phyloP scores from a whole-genome alignment of 345 rosid genomes.

The Litchi chinensis region DNA sequence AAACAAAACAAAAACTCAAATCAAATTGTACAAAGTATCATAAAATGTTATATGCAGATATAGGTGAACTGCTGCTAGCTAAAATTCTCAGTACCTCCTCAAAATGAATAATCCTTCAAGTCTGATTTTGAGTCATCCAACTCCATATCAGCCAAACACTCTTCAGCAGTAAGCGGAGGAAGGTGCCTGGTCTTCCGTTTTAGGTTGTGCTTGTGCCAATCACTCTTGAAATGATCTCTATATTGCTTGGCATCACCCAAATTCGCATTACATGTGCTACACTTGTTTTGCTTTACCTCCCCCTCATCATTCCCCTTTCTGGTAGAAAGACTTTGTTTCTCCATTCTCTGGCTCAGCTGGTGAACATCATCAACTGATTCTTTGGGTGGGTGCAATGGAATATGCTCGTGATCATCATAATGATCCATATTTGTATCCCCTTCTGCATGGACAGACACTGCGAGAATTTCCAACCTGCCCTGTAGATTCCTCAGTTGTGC shows the following conservation, averaged over 20 bases:
- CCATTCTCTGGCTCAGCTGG: constrained; percentile 55
- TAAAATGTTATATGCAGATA: background rate
- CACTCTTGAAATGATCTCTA: constrained; percentile 91
- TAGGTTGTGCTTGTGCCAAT: constrained; percentile 96
- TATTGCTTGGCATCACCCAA: constrained; percentile 81
- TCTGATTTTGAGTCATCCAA: constrained; percentile 68
- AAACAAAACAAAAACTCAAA: background rate
- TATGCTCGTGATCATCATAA: constrained; percentile 71
- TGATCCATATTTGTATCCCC: constrained; percentile 84
- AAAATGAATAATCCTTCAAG: constrained; percentile 92
- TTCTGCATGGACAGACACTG: constrained; percentile 85
- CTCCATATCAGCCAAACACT: constrained; percentile 74
- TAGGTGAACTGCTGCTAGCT: background rate
- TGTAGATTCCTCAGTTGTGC: constrained; percentile 72
- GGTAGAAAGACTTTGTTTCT: constrained; percentile 54
- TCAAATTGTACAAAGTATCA: background rate
- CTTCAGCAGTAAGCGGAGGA: constrained; percentile 77
- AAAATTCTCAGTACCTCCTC: constrained; percentile 23
- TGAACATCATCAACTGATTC: constrained; percentile 34
- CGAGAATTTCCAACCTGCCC: constrained; percentile 87
- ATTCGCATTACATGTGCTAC: constrained; percentile 80
- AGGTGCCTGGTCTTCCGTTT: constrained; percentile 87
- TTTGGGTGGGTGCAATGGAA: constrained; percentile 35
- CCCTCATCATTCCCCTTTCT: constrained; percentile 38
- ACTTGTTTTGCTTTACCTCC: constrained; percentile 67